These are phyloP conservation scores for Eucalyptus paniculata DNA, from an alignment of 345 rosid species.

Conservation along the genomic window DNA sequence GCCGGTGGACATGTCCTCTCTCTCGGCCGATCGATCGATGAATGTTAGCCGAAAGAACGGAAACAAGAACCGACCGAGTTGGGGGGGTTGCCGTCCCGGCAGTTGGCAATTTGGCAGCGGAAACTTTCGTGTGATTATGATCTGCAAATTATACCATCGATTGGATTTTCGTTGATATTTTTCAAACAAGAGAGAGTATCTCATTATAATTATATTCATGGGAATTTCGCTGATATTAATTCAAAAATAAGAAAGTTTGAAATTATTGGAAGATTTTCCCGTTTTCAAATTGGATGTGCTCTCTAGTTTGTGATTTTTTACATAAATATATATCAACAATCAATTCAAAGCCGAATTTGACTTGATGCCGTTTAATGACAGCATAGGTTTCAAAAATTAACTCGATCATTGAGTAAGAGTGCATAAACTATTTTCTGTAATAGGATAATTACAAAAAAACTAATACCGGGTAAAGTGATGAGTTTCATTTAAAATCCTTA, in stretches of 20 bases:
- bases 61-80: background rate
- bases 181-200: background rate
- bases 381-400: background rate
- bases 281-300: background rate
- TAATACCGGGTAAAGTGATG: background rate
- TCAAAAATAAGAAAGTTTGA: background rate
- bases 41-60: background rate
- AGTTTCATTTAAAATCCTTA: background rate
- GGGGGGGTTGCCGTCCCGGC: background rate
- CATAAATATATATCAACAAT: fast-evolving
- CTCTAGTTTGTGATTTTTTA: background rate
- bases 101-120: background rate
- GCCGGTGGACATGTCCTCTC: constrained; percentile 50
- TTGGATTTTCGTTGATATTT: background rate
- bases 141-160: background rate
- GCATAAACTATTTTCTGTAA: background rate
- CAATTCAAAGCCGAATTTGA: background rate
- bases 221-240: background rate
- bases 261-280: background rate
- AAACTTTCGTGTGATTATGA: background rate
- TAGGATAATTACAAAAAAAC: background rate
- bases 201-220: background rate
- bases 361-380: background rate
- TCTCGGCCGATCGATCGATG: background rate
- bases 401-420: background rate